phyloP scores from a whole-genome alignment of 345 rosid species.

The Physaria fendleri region DNA sequence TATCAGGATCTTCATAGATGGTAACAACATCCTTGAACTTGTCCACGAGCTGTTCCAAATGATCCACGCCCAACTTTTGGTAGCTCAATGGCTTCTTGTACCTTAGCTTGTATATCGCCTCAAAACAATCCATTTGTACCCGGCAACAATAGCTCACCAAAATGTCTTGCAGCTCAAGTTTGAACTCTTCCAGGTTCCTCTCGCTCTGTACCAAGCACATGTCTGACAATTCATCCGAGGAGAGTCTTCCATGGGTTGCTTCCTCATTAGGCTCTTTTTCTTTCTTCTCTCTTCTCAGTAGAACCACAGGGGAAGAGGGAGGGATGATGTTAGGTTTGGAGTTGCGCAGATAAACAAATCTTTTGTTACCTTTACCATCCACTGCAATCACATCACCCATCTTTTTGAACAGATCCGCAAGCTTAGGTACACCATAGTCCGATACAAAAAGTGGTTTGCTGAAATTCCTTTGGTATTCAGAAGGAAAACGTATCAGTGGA shows the following conservation, averaged over 20 bases:
- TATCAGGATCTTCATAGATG: constrained; percentile 54
- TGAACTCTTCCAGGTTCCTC: constrained; percentile 54
- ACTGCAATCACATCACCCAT: constrained; percentile 61
- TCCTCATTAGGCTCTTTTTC: constrained; percentile 43
- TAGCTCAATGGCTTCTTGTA: constrained; percentile 68
- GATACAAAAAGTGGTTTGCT: constrained; percentile 75
- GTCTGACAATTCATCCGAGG: constrained; percentile 68
- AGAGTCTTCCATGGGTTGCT: constrained; percentile 33
- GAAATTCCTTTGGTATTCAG: constrained; percentile 66
- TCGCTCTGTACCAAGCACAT: constrained; percentile 25
- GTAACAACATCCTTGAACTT: constrained; percentile 61
- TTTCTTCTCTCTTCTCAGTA: constrained; percentile 51
- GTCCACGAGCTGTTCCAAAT: constrained; percentile 68
- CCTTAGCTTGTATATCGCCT: constrained; percentile 69
- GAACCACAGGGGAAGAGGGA: constrained; percentile 43
- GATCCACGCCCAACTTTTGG: constrained; percentile 48
- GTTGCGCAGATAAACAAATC: constrained; percentile 61
- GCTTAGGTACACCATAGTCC: constrained; percentile 70
- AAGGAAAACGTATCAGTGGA: constrained; percentile 64
- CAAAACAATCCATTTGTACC: constrained; percentile 68
- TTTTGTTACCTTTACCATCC: constrained; percentile 70
- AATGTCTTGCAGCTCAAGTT: constrained; percentile 76
- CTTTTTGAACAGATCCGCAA: constrained; percentile 81
- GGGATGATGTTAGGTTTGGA: constrained; percentile 46
- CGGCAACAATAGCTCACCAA: constrained; percentile 75